Evolutionary conservation across 352 stramenopile species (phyloP), one percentile per base, ranked within the genome.

Genomic region (Globisporangium solare): DNA sequence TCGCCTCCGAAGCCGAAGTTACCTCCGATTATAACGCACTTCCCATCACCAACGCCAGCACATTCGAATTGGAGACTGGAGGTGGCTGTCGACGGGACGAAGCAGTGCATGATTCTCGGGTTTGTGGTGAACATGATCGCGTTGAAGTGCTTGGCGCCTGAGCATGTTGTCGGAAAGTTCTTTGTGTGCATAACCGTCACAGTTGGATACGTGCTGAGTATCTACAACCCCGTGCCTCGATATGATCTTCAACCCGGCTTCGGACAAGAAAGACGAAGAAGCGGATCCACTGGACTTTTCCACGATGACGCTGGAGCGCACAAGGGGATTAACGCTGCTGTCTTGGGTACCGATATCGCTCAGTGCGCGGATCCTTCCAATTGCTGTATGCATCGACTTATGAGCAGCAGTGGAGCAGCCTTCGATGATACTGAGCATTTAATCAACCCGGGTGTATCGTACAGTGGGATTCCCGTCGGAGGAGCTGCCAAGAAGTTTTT

Each of bases 71-170:
- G 78, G 76, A 59, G 73, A 40, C 63, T 91, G 2, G 59, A 88
- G 18, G 31, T 91, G 45, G 67, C 68, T 0, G 58, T 89, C 2
- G 79, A 88, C 49, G 81, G 81, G 12, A 78, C 68, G 24, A 86
- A 91, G 55, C 76, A 84, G 54, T 91, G 79, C 47, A 59, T 89
- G 27, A 91, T 91, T 56, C 64, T 87, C 3, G 76, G 81, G 22
- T 88, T 91, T 41, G 77, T 91, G 65, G 60, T 91, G 18, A 91
- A 91, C 55, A 89, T 89, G 13, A 67, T 88, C 47, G 77, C 81
- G 4, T 69, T 91, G 39, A 76, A 82, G 57, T 86, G 72, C 11
- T 51, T 89, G 0, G 79, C 72, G 12, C 70, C 69, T n/a, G 78
- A 91, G 65, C 71, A 87, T 42, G 76, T 87, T n/a, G 27, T 89